A percentile compares a stretch with the other conserved stretches of the same genome.
phyloP scores from a whole-genome alignment of 768 basidiomycete species.

The Leccinellum albellum region DNA sequence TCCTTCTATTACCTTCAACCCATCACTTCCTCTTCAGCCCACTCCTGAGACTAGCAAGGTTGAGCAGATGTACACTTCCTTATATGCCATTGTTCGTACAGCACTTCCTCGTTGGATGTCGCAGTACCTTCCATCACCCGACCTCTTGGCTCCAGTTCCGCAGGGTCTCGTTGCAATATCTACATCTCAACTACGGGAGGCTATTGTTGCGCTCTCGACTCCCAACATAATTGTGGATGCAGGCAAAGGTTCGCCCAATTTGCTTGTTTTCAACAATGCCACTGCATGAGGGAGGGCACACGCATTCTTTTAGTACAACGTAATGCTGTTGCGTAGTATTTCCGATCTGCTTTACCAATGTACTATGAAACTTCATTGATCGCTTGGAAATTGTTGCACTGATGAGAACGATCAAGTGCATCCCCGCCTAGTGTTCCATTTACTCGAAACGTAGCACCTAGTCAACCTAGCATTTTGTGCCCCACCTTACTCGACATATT shows the following conservation, averaged over 20 bases:
- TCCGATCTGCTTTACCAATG: not conserved
- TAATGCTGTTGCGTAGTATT: constrained; percentile 2
- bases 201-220: constrained; percentile 60
- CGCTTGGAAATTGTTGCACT: not conserved
- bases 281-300: constrained; percentile 31
- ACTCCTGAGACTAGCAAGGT: constrained; percentile 33
- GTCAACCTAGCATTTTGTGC: not conserved
- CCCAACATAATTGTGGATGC: constrained; percentile 43
- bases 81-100: constrained; percentile 54
- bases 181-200: constrained; percentile 74
- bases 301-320: not conserved
- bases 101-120: constrained; percentile 58
- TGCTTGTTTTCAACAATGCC: constrained; percentile 80
- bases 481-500: not conserved
- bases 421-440: not conserved
- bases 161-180: constrained; percentile 44
- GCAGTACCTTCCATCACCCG: constrained; percentile 52
- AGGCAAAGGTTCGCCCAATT: constrained; percentile 57
- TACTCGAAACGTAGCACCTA: not conserved
- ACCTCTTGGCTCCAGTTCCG: constrained; percentile 43
- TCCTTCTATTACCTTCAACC: constrained; percentile 62
- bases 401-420: not conserved
- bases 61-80: constrained; percentile 38
- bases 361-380: not conserved
- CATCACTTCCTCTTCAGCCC: constrained; percentile 38